Percentiles rank a stretch among this genome's conserved stretches.
phyloP scores from a whole-genome alignment of 768 basidiomycete species.

The Pisolithus microcarpus region DNA sequence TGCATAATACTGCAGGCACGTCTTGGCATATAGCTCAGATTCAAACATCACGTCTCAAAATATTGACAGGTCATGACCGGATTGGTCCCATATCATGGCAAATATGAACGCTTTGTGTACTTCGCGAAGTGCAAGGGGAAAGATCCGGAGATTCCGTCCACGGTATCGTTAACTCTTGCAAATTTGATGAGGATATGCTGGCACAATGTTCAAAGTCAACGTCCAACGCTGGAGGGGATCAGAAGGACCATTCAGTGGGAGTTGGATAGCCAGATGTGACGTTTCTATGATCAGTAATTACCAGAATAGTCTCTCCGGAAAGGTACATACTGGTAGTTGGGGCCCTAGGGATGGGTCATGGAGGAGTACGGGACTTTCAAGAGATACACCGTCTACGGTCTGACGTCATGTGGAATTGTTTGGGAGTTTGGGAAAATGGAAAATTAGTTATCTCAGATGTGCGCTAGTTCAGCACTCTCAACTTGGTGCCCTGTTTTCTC shows the following conservation, averaged over 20 bases:
- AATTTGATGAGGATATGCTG: slow-evolving; percentile 6
- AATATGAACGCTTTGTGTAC: neutral
- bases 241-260: neutral
- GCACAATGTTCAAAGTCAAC: neutral
- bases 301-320: too few relatives aligned
- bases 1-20: slow-evolving; percentile 16
- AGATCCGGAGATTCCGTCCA: neutral
- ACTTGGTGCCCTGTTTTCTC: too few relatives aligned
- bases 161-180: neutral
- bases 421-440: too few relatives aligned
- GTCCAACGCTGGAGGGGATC: neutral
- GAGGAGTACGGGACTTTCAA: too few relatives aligned
- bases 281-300: neutral
- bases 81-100: neutral
- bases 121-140: neutral
- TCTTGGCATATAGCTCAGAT: neutral
- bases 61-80: slow-evolving; percentile 2
- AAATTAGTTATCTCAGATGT: too few relatives aligned
- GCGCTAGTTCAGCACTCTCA: too few relatives aligned
- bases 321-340: too few relatives aligned
- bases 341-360: too few relatives aligned
- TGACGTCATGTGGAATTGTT: too few relatives aligned
- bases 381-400: too few relatives aligned
- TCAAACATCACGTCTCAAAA: neutral
- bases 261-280: neutral